Base-by-base conservation (phyloP, 1,284 basidiomycete genomes). In the Moniliophthora roreri region DNA sequence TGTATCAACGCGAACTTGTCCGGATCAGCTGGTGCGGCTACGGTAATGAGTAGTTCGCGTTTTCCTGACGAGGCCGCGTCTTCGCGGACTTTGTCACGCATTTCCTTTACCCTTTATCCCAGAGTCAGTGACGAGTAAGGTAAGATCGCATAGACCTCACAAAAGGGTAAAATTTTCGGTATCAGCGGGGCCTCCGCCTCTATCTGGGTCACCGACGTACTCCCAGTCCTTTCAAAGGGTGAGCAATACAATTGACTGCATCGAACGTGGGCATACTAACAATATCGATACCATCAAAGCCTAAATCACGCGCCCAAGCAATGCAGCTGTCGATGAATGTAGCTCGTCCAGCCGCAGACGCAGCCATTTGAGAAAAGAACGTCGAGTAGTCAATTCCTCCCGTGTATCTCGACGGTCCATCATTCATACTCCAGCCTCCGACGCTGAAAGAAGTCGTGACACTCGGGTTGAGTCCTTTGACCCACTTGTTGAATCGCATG, bases 351-450 rank as follows among this genome's bases (percentile, higher is more conserved):
- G 6, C 28, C 28, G 28, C 28, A 6, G 28, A 32, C 11, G 28
- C 28, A 32, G 28, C 28, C 28, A 32, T 32, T 32, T 32, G 28
- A 11, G 28, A 32, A 32, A 32, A 32, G 28, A 32, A 32, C 28
- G 28, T 32, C 28, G 28, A 32, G 28, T 32, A 32, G 28, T 40
- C 38, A 21, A 40, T 40, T 8, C 20, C 20, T 7, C 38, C 38
- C n/a, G 38, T 40, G 20, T 16, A 40, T 21, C 20, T 6, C 5
- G 38, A 40, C 8, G 38, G 38, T 5, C 38, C 38, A n/a, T 40
- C 38, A n/a, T 40, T 40, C 38, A 40, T 40, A 40, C n/a, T 40
- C 38, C 38, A 40, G 15, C 38, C 38, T n/a, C 38, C 38, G 15
- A 40, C 38, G 20, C 38, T 40, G 38, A 40, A 40, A 40, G n/a